Evolutionary conservation across 441 rosid species (phyloP), one percentile per base, ranked within the genome.

Genomic region (Corymbia calophylla): DNA sequence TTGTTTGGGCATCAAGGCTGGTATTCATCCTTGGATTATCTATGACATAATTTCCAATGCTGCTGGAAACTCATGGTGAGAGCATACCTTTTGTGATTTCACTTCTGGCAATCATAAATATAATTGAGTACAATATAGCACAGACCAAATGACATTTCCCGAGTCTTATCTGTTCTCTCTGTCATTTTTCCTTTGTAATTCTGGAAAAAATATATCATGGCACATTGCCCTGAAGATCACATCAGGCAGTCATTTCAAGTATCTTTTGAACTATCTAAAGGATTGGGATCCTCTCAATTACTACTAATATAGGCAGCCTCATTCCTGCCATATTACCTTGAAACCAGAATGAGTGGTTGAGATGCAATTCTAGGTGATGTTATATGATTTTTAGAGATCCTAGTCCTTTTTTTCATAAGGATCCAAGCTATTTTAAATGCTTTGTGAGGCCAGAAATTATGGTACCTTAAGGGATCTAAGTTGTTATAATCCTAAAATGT

Each of bases 11-110:
- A 91, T 95, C 58, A 93, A 94, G 90, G 96, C 94, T 47, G 95
- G 96, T 88, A 94, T 96, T 90, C 97, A 98, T 95, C 99, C 99
- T 32, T 95, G 98, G 98, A 96, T 98, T 88, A 93, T 97, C 91
- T 98, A 98, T 90, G 95, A 98, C 93, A 97, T 98, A 91, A 95
- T 98, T 91, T 95, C 99, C 87, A 96, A 97, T 95, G 99, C 99
- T 88, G 99, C 99, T 93, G 99, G 99, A 89, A 98, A 95, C 92
- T 98, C 99, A 91, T 95, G 99, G 99, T 98, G 64, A 90, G 95
- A 49, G 87, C 86, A 80, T 80, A 31, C 62, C 60, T 23, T 54
- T 89, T 86, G 48, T 17, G 16, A 86, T 87, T 84, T 89, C 86
- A 81, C 90, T 86, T 68, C 91, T 88, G 13, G 87, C 44, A 86